A percentile compares a stretch with the other conserved stretches of the same genome.
Conservation (phyloP, 2,329 filamentous ascomycete species). For the Pestalotiopsis sp. region DNA sequence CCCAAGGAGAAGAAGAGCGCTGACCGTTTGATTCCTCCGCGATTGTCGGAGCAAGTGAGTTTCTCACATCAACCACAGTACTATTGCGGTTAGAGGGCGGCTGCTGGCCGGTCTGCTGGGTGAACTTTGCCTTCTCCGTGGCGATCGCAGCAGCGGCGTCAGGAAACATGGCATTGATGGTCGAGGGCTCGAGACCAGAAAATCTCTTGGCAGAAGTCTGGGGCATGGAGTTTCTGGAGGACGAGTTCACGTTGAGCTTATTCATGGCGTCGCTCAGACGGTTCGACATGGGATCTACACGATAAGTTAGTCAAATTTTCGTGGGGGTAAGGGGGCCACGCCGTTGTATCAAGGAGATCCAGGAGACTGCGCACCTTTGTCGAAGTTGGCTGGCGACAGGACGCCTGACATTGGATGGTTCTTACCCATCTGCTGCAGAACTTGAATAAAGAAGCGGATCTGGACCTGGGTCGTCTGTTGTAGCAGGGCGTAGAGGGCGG, state of each 20-base stretch:
- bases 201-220: slow-evolving; percentile 85
- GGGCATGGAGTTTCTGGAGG: slow-evolving; percentile 82
- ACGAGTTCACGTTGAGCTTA: slow-evolving; percentile 86
- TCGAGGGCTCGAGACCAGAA: slow-evolving; percentile 89
- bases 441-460: slow-evolving; percentile 98
- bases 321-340: not conserved
- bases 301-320: slow-evolving; percentile 16
- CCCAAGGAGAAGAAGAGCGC: slow-evolving; percentile 82
- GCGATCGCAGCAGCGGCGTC: slow-evolving; percentile 98
- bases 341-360: not conserved
- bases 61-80: slow-evolving; percentile 74
- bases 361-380: slow-evolving; percentile 72
- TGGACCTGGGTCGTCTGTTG: slow-evolving; percentile 99
- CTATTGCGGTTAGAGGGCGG: slow-evolving; percentile 95
- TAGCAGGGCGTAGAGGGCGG: slow-evolving; percentile 89
- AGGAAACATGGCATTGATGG: slow-evolving; percentile 98
- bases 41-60: slow-evolving; percentile 75
- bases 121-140: slow-evolving; percentile 96
- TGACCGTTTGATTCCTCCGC: slow-evolving; percentile 67
- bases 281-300: slow-evolving; percentile 91
- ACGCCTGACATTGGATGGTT: slow-evolving; percentile 97
- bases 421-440: slow-evolving; percentile 98
- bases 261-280: slow-evolving; percentile 95
- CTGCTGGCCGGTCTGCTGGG: slow-evolving; percentile 88
- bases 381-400: slow-evolving; percentile 91